A percentile compares a stretch with the other conserved stretches of the same genome.
phyloP scores from a whole-genome alignment of 495 filamentous ascomycete species.

The Penicillium goetzii region DNA sequence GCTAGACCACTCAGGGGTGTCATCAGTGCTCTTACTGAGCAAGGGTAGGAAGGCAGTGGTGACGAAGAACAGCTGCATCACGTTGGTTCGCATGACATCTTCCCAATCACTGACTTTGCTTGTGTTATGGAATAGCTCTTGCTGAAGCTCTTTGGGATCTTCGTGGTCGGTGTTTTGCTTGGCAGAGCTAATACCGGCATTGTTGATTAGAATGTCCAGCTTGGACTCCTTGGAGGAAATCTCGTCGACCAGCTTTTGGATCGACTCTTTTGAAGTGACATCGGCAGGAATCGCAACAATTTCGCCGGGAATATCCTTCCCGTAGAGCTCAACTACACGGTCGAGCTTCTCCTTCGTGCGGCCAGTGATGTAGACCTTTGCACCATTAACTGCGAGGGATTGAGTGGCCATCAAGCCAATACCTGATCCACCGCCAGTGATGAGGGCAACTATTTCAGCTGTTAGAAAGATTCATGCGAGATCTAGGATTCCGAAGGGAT shows the following conservation, averaged over 20 bases:
- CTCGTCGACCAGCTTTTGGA: conserved; percentile 48
- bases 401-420: conserved; percentile 59
- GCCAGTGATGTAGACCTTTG: conserved; percentile 63
- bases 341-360: conserved; percentile 60
- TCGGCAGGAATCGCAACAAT: conserved; percentile 61
- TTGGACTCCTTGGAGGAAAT: conserved; percentile 47
- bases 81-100: conserved; percentile 51
- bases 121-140: conserved; percentile 60
- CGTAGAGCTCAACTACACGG: conserved; percentile 49
- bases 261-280: conserved; percentile 51
- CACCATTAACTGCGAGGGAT: conserved; percentile 64
- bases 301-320: conserved; percentile 52
- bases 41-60: conserved; percentile 46
- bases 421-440: conserved; percentile 59
- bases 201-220: conserved; percentile 60
- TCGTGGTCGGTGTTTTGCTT: conserved; percentile 39
- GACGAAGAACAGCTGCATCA: conserved; percentile 52
- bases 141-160: conserved; percentile 51
- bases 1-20: conserved; percentile 52
- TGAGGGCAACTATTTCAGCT: conserved; percentile 48
- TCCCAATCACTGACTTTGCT: conserved; percentile 50
- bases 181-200: conserved; percentile 52
- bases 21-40: conserved; percentile 47
- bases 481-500: not conserved
- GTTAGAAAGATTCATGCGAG: not conserved